A percentile compares a stretch with the other conserved stretches of the same genome.
These are phyloP conservation scores for Vigna trinervia DNA, from an alignment of 306 rosid genomes.

Conservation along the genomic window DNA sequence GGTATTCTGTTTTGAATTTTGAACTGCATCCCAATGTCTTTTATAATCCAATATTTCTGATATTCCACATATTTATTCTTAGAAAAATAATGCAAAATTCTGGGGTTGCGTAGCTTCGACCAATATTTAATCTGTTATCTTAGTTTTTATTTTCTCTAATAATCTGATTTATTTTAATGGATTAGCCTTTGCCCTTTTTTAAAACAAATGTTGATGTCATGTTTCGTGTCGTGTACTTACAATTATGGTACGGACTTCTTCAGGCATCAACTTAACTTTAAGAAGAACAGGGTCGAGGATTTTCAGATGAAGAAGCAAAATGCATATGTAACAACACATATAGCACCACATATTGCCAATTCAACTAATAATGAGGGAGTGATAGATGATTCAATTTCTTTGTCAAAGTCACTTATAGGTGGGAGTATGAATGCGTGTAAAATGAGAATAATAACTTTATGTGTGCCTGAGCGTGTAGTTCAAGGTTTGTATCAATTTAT, in stretches of 20 bases:
- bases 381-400: conserved; percentile 66
- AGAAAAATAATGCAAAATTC: neutral
- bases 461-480: conserved; percentile 64
- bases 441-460: conserved; percentile 62
- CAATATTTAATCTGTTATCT: conserved; percentile 22
- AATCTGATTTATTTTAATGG: conserved; percentile 8
- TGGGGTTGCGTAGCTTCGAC: conserved; percentile 16
- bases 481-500: conserved; percentile 67
- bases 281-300: conserved; percentile 68
- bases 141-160: neutral
- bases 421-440: conserved; percentile 85
- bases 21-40: conserved; percentile 35
- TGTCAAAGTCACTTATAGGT: conserved; percentile 84
- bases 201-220: conserved; percentile 24
- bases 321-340: conserved; percentile 47
- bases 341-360: conserved; percentile 56
- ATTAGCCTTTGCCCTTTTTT: conserved; percentile 19
- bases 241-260: conserved; percentile 42
- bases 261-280: conserved; percentile 82
- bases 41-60: conserved; percentile 4
- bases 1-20: conserved; percentile 56
- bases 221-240: conserved; percentile 13
- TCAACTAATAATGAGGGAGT: conserved; percentile 59
- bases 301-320: conserved; percentile 57
- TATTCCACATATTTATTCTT: neutral